Percentiles rank a stretch among this genome's conserved stretches.
Evolutionary conservation across 1,284 basidiomycete genomes (phyloP).

Genomic region (Cutaneotrichosporon sp.): DNA sequence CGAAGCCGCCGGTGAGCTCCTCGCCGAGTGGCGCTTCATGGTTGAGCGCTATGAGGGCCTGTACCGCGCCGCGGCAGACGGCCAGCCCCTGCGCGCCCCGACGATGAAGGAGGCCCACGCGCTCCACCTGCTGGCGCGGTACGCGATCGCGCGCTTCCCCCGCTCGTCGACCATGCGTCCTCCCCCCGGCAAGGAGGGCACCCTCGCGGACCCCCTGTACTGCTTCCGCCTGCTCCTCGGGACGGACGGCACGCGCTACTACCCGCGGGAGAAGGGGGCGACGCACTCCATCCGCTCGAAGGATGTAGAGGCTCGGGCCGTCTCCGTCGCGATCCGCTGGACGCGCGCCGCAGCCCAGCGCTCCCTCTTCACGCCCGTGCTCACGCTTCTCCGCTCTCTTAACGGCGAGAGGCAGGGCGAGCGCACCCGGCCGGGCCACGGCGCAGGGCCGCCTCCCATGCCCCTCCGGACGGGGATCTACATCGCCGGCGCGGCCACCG

Average conservation of each 20-base stretch:
- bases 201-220: neutral
- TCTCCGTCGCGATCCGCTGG: constrained; percentile 8
- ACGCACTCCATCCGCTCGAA: neutral
- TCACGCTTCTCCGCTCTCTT: neutral
- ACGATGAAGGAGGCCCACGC: neutral
- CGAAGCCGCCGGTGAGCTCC: neutral
- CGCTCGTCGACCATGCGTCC: neutral
- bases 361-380: neutral
- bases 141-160: neutral
- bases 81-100: neutral
- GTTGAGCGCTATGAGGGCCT: neutral
- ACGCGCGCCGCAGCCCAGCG: constrained; percentile 6
- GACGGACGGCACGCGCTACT: neutral
- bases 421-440: neutral
- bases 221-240: neutral
- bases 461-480: neutral
- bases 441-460: neutral
- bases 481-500: constrained; percentile 9
- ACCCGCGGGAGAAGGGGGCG: no score
- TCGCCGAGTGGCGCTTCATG: neutral
- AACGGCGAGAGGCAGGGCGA: neutral
- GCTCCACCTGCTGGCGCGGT: constrained; percentile 3
- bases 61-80: neutral
- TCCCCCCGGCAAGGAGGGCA: neutral
- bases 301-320: neutral